Evolutionary conservation across 352 stramenopile genomes (phyloP).

Genomic region (Blastocystis sp.): DNA sequence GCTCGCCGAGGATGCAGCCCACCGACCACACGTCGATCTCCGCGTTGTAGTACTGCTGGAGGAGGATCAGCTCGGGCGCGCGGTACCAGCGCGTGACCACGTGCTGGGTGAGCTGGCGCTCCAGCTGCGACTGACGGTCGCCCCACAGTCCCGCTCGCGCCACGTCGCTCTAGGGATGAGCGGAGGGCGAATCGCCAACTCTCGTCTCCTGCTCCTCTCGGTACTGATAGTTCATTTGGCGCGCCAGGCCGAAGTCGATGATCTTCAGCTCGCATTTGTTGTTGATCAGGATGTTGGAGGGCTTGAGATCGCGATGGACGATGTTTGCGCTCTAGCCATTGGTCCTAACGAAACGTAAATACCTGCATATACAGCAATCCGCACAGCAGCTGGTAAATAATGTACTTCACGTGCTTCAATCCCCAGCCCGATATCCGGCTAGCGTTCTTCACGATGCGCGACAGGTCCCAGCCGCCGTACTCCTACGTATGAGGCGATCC

Average conservation of each 20-base stretch:
- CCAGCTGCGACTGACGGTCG: conserved; percentile 75
- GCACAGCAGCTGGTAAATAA: conserved; percentile 90
- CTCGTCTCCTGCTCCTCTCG: conserved; percentile 27
- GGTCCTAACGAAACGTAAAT: not conserved
- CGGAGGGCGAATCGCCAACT: not conserved
- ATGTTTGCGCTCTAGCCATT: conserved; percentile 80
- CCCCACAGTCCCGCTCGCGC: conserved; percentile 36
- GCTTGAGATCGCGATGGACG: conserved; percentile 91
- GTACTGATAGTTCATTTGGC: conserved; percentile 82
- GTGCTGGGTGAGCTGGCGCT: conserved; percentile 82
- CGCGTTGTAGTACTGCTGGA: conserved; percentile 87
- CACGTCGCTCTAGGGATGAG: conserved; percentile 32
- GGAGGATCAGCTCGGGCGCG: conserved; percentile 87
- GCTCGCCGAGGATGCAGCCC: conserved; percentile 91
- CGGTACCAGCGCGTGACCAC: conserved; percentile 89
- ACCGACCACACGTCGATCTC: conserved; percentile 99
- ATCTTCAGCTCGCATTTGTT: conserved; percentile 95
- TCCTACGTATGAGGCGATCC: not conserved
- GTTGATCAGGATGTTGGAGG: conserved; percentile 96
- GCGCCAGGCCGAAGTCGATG: conserved; percentile 90
- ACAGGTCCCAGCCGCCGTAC: conserved; percentile 71
- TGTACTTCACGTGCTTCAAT: conserved; percentile 82
- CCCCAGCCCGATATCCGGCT: conserved; percentile 81
- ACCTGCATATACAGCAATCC: conserved; percentile 89
- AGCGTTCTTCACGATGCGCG: conserved; percentile 34